Evolutionary conservation across 345 rosid species (phyloP), one percentile per base, ranked within the genome.

Genomic region (Camelina laxa): DNA sequence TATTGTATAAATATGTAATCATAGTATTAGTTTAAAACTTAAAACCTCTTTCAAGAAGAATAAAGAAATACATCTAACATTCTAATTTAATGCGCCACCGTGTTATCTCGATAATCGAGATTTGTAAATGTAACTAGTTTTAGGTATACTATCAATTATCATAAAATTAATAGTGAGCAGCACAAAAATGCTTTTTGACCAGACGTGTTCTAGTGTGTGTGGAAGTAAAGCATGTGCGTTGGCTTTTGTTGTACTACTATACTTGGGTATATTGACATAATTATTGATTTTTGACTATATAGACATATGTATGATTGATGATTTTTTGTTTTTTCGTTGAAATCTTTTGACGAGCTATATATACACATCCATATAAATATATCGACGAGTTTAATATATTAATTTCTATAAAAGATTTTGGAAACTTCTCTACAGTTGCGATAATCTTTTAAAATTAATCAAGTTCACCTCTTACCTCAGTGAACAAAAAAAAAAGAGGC

Each of bases 121-220:
- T n/a, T 44, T 20, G 14, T 9, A 31, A 48, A 16, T 16, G n/a
- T 27, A 27, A n/a, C 5, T 27, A 4, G n/a, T n/a, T n/a, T 8
- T 60, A 2, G 16, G 44, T 58, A 24, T n/a, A 16, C 1, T 58
- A 13, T 59, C 19, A 59, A 17, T 39, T 14, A 16, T 22, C n/a
- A 30, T 19, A 39, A 48, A 47, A 17, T 17, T 1, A 16, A 9
- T 47, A 45, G 38, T 16, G 69, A 11, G 45, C 6, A 17, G 45
- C 15, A 20, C 12, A 11, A 65, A 27, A 31, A 20, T 66, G 20
- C 11, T 49, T 65, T 44, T 30, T 30, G 59, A 65, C 58, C 47
- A 65, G 31, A 49, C 12, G 13, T 49, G 17, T 31, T 2, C 2
- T 31, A 16, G 49, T 13, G 8, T n/a, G 4, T 31, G 8, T 35